A percentile compares a stretch with the other conserved stretches of the same genome.
phyloP scores from a whole-genome alignment of 2,329 filamentous ascomycete genomes.

The Arachnomyces sp. region DNA sequence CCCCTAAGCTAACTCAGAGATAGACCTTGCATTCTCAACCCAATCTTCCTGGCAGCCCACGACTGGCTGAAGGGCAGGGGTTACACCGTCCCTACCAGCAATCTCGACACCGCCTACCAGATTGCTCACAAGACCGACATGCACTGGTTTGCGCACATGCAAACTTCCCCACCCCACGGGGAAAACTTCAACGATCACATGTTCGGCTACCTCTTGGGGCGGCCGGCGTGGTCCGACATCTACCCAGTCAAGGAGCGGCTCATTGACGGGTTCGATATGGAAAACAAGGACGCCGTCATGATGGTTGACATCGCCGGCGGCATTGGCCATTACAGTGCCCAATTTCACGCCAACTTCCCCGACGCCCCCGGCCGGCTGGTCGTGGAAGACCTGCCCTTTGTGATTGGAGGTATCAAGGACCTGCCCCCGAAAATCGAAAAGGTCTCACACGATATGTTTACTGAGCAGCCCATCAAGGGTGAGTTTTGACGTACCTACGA shows the following conservation, averaged over 20 bases:
- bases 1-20: too few species aligned
- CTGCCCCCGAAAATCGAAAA: constrained; percentile 13
- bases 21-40: too few species aligned
- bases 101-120: constrained; percentile 19
- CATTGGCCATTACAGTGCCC: constrained; percentile 33
- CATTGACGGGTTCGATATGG: too few species aligned
- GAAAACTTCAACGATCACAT: constrained; percentile 19
- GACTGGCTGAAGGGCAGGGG: constrained; percentile 18
- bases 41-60: constrained; percentile 22
- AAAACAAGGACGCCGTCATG: constrained; percentile 16
- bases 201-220: constrained; percentile 4
- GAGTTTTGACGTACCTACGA: neutral
- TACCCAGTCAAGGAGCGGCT: constrained; percentile 16
- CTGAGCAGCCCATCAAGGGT: constrained; percentile 40
- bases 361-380: constrained; percentile 35
- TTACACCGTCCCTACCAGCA: constrained; percentile 21
- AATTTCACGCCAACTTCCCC: constrained; percentile 31
- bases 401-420: constrained; percentile 22
- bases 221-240: constrained; percentile 17
- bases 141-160: constrained; percentile 22
- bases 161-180: constrained; percentile 13
- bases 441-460: constrained; percentile 41
- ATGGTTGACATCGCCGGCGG: constrained; percentile 39
- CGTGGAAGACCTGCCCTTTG: constrained; percentile 41
- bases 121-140: constrained; percentile 19